phyloP scores from a whole-genome alignment of 2,329 filamentous ascomycete species.

The Apiospora phragmitis region DNA sequence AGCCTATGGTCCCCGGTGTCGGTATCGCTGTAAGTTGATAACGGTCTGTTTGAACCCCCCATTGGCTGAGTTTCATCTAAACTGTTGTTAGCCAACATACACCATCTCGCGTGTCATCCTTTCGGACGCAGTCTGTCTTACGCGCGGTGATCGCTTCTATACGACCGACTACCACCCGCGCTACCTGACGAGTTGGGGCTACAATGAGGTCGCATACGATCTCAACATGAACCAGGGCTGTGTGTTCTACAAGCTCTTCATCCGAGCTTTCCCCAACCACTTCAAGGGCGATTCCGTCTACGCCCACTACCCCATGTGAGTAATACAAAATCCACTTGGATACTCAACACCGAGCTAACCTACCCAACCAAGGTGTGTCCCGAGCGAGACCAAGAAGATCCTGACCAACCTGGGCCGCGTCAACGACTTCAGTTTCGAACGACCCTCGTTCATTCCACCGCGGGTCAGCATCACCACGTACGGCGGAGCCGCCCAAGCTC shows the following conservation, averaged over 20 bases:
- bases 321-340: slow-evolving; percentile 14
- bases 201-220: slow-evolving; percentile 72
- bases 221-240: slow-evolving; percentile 76
- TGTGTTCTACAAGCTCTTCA: slow-evolving; percentile 81
- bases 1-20: slow-evolving; percentile 32
- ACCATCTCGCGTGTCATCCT: slow-evolving; percentile 54
- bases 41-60: slow-evolving; percentile 38
- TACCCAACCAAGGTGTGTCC: slow-evolving; percentile 41
- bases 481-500: slow-evolving; percentile 59
- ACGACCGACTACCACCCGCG: slow-evolving; percentile 60
- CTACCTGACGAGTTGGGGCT: slow-evolving; percentile 72
- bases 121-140: slow-evolving; percentile 62
- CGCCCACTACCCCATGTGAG: slow-evolving; percentile 70
- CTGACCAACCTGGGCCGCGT: slow-evolving; percentile 66
- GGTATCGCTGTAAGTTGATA: slow-evolving; percentile 46
- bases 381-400: slow-evolving; percentile 71
- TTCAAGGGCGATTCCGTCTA: slow-evolving; percentile 79
- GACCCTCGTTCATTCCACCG: slow-evolving; percentile 52
- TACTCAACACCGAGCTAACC: not conserved
- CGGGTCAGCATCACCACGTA: slow-evolving; percentile 61
- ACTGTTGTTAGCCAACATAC: slow-evolving; percentile 52
- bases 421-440: slow-evolving; percentile 68
- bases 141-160: slow-evolving; percentile 66
- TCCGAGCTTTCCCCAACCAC: slow-evolving; percentile 77
- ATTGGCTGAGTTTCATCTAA: slow-evolving; percentile 42